These are phyloP conservation scores for Taphrina flavorubra DNA, from an alignment of 1,139 yeast species.

Conservation along the genomic window DNA sequence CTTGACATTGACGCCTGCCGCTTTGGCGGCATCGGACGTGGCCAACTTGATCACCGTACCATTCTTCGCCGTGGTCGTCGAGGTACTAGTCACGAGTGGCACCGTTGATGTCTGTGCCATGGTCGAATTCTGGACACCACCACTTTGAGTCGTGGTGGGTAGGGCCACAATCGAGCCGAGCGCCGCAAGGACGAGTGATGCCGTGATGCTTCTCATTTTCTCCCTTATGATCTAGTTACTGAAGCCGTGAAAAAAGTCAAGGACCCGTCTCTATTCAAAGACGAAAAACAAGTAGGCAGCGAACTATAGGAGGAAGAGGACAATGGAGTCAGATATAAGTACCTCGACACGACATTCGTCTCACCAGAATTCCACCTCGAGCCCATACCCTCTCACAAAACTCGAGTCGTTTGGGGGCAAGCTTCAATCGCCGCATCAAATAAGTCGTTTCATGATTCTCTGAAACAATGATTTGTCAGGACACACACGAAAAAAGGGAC, in stretches of 20 bases:
- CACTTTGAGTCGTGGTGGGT: background rate
- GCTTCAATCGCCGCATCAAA: background rate
- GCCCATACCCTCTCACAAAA: background rate
- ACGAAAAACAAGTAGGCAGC: no score
- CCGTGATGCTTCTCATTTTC: background rate
- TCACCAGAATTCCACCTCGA: background rate
- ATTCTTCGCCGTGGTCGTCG: background rate
- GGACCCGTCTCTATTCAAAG: no score
- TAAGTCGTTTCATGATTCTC: background rate
- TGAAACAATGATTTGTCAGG: background rate
- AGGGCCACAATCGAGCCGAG: background rate
- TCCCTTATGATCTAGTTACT: no score
- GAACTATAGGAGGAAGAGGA: no score
- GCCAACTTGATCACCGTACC: conserved; percentile 3
- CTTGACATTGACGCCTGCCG: conserved; percentile 28
- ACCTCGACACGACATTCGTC: background rate
- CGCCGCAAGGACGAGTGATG: background rate
- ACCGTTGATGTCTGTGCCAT: background rate
- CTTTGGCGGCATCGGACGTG: conserved; percentile 13
- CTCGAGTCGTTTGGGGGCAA: conserved; percentile 4
- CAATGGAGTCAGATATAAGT: background rate
- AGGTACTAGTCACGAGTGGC: background rate
- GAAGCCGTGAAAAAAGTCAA: no score
- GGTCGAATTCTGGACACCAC: background rate
- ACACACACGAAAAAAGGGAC: background rate